Evolutionary conservation across 441 rosid species (phyloP), one percentile per base, ranked within the genome.

Genomic region (Populus hybrid): DNA sequence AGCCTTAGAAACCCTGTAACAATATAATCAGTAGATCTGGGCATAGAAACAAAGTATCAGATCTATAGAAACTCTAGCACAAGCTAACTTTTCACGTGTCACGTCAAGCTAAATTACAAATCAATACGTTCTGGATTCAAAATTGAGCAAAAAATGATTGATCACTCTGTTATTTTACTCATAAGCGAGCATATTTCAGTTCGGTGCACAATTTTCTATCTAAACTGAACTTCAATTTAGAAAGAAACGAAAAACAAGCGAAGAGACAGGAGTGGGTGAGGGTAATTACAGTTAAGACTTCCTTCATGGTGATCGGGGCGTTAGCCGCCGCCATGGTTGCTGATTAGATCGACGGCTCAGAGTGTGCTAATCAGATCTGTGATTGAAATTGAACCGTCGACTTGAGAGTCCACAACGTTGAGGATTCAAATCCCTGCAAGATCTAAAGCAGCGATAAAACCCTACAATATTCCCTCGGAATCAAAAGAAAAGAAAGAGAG

Each of bases 261-360:
- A 72, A 67, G 2, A 50, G 67, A 35, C 38, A 28, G 67, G 50
- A 40, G 36, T 11, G 14, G 16, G 69, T 4, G 21, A 12, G 68
- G 32, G 75, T 68, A 57, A 82, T 84, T 66, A 88, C 91, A 36
- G 88, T 88, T 57, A 88, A 71, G 67, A 85, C 86, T 84, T 88
- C 91, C 74, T 87, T 88, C 90, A 88, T 88, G 82, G 88, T 68
- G 85, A 88, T 88, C 83, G 90, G 91, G 7, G 91, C 90, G 86
- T 80, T 88, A 36, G 91, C 91, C 38, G 91, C 87, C 80, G 91
- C 90, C 91, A 88, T 88, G 83, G 74, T 50, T 74, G 69, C 38
- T 19, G 69, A 30, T 9, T 11, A 83, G 81, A 80, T 83, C 80
- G 85, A 76, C 80, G 76, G 82, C 81, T 18, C 79, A 72, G 78